Base-by-base conservation (phyloP, 306 rosid species). In the Crotalaria pallida region DNA sequence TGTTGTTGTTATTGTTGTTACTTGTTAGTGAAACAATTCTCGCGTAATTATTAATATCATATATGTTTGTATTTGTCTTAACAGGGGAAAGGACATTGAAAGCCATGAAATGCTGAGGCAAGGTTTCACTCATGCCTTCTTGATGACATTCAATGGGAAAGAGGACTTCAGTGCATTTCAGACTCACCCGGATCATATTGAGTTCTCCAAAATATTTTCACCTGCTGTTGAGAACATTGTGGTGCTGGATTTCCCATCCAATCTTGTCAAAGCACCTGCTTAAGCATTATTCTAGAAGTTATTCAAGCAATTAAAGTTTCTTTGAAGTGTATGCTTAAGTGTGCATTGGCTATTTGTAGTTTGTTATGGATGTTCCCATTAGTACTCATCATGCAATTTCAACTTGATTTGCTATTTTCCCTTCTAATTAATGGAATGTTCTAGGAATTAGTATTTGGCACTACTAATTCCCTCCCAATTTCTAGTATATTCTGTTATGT, bases 81-180 rank as follows among this genome's bases (percentile, higher is more conserved):
- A 75, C 76, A 88, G 97, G 97, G 96, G 97, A 62, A 77, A 88
- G 19, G 97, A 90, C 65, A 58, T 74, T 47, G 97, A 88, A 65
- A 87, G 87, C 76, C 85, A 38, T n/a, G 97, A 90, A 3, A 51
- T 82, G 84, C 88, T 93, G 4, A 84, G 85, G 51, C 97, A 90
- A 70, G 98, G 98, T 51, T 93, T 82, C 61, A 93, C 96, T 33
- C 97, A 93, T 83, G 94, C 82, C 27, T 82, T 93, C 85, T 65
- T 85, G 77, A 90, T 87, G 89, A 83, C 96, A 80, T 93, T 93
- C 78, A 51, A 84, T 58, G 87, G 79, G 53, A 93, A 90, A 78
- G 97, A 88, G 41, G 97, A 83, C 58, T 85, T 77, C 45, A 11
- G 41, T 49, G 82, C 78, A 65, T 93, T 88, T 80, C 81, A 70